Base-by-base conservation (phyloP, 352 stramenopile genomes). In the Thraustotheca clavata region DNA sequence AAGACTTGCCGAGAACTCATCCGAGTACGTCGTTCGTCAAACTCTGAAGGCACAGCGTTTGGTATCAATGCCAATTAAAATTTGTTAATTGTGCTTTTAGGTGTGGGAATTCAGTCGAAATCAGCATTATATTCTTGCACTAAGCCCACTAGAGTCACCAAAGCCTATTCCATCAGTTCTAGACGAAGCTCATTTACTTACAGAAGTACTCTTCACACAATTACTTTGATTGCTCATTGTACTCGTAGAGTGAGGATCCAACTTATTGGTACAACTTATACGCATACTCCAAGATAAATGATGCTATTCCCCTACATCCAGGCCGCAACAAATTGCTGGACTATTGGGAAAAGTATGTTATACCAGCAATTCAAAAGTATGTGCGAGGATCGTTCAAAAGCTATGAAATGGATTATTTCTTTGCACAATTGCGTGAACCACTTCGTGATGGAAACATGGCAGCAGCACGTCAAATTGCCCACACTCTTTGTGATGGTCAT, bases 371-470 rank as follows among this genome's bases (percentile, higher is more conserved):
- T 49, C 78, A 91, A 57, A 83, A 77, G 26, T 91, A 91, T 39
- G 83, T 91, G 8, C 73, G 79, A 1, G 83, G 83, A 0, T 91
- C 83, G 14, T 91, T 91, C 61, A 91, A 91, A 67, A 88, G 75
- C 40, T 91, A 91, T 59, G 83, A 91, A 59, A 91, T 91, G 83
- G 80, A 91, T 34, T 91, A 91, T 35, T 91, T 91, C 49, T 91
- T 91, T 57, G 83, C 83, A 6, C 83, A 91, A 49, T 60, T 91
- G 18, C 79, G 83, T 36, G 83, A 91, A 46, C 83, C 83, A 3
- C 60, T 91, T 32, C 70, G 83, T 27, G 80, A 91, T 74, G 83
- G 83, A 11, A 89, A 91, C 35, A 75, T 76, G 2, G 76, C 80
- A 2, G 83, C 83, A 24, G 83, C 83, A 24, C 71, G 88, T 60